Evolutionary conservation across 768 basidiomycete species (phyloP), one percentile per base, ranked within the genome.

Genomic region (Trametes coccinea): DNA sequence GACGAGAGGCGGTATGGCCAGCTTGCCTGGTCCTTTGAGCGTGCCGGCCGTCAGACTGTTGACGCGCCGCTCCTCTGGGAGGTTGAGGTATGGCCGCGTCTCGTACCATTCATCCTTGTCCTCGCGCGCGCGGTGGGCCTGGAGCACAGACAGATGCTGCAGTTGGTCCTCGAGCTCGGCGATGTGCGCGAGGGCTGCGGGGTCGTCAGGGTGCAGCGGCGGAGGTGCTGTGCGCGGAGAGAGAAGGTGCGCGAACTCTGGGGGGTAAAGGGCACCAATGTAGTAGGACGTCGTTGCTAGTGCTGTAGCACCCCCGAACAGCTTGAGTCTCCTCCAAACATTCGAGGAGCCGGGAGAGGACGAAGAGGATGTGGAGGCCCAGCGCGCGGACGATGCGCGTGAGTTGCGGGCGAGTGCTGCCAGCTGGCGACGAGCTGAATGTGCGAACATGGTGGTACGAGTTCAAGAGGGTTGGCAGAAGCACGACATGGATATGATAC

Each of bases 21-120:
- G 81, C 72, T 85, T 90, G 2, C 92, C 92, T 0, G 95, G 93
- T 1, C 95, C 96, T 30, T 87, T 78, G n/a, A 99, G 78, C 1
- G 93, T 82, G 4, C 93, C 94, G 2, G 88, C 86, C 0, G 93
- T 91, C 51, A 99, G 78, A 62, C 84, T 90, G 74, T 99, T 94
- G 56, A 88, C 88, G 1, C 88, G 80, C 56, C 85, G 77, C 59
- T 89, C 86, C 61, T 88, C 88, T 0, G 93, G 87, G 30, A 86
- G 83, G 16, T 79, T 75, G 11, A 75, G 73, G 72, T 92, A 94
- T 41, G 93, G 93, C 52, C 93, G 84, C 22, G 80, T 78, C 72
- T 90, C 91, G 68, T 92, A 92, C 89, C 89, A 92, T 41, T 83
- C 80, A 31, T 77, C 73, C 0, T 81, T 76, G 58, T 86, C 84